Percentiles rank a stretch among this genome's conserved stretches.
Evolutionary conservation across 129 eudicot genomes (phyloP).

Genomic region (Sambucus nigra): DNA sequence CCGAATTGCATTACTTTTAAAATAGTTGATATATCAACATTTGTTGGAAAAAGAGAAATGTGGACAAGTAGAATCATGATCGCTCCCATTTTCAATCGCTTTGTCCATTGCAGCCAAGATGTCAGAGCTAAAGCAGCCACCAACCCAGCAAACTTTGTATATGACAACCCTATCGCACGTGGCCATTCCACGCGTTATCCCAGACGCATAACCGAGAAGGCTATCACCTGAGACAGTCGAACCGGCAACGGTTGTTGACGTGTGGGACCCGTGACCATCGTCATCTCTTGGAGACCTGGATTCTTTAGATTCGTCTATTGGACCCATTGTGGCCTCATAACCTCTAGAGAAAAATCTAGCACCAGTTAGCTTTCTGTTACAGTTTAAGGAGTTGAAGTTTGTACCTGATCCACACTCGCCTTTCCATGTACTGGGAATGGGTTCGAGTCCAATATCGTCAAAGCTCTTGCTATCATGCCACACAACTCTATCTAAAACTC

Average conservation of each 20-base stretch:
- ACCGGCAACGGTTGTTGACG: conserved; percentile 14
- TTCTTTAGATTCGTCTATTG: conserved; percentile 1
- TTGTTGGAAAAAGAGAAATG: too few relatives aligned
- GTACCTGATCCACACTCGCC: not conserved
- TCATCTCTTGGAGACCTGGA: conserved; percentile 7
- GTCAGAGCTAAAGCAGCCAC: conserved; percentile 11
- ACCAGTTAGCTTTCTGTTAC: conserved; percentile 10
- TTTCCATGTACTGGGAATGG: conserved; percentile 8
- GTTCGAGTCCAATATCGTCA: conserved; percentile 3
- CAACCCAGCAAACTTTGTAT: conserved; percentile 16
- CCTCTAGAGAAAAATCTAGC: conserved; percentile 12
- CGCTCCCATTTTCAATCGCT: conserved; percentile 10
- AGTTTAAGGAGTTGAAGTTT: conserved; percentile 4
- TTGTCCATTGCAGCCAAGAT: conserved; percentile 10
- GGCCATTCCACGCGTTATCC: conserved; percentile 12
- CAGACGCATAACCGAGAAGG: not conserved
- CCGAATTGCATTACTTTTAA: too few relatives aligned
- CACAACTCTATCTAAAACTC: conserved; percentile 7
- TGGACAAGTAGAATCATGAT: too few relatives aligned
- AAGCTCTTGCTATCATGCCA: conserved; percentile 18
- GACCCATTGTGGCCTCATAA: conserved; percentile 6
- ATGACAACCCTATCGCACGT: conserved; percentile 10
- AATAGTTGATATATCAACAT: too few relatives aligned
- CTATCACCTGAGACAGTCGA: conserved; percentile 1
- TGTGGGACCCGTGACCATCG: conserved; percentile 18